Evolutionary conservation across 2,329 filamentous ascomycete species (phyloP), one percentile per base, ranked within the genome.

Genomic region (Aspergillus arachidicola): DNA sequence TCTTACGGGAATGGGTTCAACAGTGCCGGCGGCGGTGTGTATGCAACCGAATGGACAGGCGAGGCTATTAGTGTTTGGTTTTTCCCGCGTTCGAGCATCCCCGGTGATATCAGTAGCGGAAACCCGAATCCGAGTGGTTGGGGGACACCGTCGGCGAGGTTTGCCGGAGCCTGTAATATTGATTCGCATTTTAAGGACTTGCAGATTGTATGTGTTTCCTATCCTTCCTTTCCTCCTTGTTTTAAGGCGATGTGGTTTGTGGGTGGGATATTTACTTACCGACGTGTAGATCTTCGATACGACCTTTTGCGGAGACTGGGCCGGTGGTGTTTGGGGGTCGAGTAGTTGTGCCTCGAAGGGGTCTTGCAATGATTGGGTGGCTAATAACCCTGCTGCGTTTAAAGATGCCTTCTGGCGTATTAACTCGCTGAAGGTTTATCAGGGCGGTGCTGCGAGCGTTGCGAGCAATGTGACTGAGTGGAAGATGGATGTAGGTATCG

Each of bases 281-380:
- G 19, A 16, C n/a, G 26, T 26, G 10, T 57, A 79, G 77, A 72
- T 80, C 58, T 79, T 90, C 43, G 96, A 91, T 79, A 95, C 89
- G 0, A 91, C 91, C 6, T 92, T 96, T 76, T 97, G 94, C 77
- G 94, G 94, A 23, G 87, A 90, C 73, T 97, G 93, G 93, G 93
- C 93, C 9, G 92, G 92, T 28, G 75, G 81, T 48, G 87, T 89
- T 38, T 96, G 91, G 89, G 71, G 73, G 56, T 72, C 76, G 36
- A 83, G 88, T 64, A 83, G 85, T 50, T 94, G 91, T 76, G 79
- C 83, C 1, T 78, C 84, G 46, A 82, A 87, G 68, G 91, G 87
- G 45, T 89, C 87, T 0, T 97, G 94, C 81, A 74, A 88, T 32
- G 86, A 87, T 28, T 96, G 87, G 75, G 93, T 96, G 26, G 82